Conservation (phyloP, 768 basidiomycete genomes). For the Exsudoporus frostii region DNA sequence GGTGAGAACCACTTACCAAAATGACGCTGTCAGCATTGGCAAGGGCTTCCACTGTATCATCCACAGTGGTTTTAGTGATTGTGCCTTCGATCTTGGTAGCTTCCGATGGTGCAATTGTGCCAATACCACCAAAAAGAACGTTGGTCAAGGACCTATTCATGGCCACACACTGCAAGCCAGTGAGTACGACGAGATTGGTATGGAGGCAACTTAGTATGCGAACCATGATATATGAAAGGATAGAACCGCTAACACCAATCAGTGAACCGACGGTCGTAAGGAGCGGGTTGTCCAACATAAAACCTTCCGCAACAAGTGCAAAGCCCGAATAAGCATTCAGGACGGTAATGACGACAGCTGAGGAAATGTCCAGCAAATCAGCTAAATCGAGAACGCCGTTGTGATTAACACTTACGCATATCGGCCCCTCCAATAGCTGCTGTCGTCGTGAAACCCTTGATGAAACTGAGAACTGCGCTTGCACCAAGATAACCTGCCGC, state of each 20-base stretch:
- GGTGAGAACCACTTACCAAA: constrained; percentile 41
- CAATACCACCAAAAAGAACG: constrained; percentile 86
- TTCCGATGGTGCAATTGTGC: constrained; percentile 50
- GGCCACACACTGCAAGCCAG: constrained; percentile 65
- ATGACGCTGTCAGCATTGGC: constrained; percentile 82
- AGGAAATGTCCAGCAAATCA: constrained; percentile 5
- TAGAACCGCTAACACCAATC: constrained; percentile 88
- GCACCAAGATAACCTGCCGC: constrained; percentile 77
- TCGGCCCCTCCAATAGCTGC: constrained; percentile 92
- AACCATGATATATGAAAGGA: constrained; percentile 92
- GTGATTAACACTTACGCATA: constrained; percentile 63
- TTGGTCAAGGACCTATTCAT: constrained; percentile 88
- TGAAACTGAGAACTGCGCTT: constrained; percentile 74
- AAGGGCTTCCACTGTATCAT: constrained; percentile 78
- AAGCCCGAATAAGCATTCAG: constrained; percentile 90
- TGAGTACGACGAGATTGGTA: constrained; percentile 3
- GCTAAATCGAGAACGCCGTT: neutral
- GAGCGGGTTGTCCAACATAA: constrained; percentile 86
- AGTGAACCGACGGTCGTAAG: constrained; percentile 81
- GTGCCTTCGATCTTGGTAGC: constrained; percentile 78
- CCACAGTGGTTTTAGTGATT: constrained; percentile 73
- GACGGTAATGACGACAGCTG: constrained; percentile 88
- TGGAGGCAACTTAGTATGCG: constrained; percentile 15
- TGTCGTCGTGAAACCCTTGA: constrained; percentile 84
- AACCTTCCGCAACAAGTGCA: constrained; percentile 87